phyloP scores from a whole-genome alignment of 176 grass and related monocot genomes.

The Musa itinerans region DNA sequence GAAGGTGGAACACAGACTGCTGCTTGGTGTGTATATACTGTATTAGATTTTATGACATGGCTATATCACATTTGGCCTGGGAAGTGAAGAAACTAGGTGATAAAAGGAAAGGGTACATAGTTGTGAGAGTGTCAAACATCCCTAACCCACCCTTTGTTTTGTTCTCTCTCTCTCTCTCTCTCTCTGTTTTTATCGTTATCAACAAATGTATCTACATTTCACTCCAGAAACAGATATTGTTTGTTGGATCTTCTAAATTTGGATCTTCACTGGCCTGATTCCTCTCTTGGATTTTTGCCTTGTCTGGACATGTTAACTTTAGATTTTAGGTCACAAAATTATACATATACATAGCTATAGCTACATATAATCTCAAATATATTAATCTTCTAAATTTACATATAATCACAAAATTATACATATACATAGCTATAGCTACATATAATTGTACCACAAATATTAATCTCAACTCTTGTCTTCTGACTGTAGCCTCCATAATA shows the following conservation, averaged over 20 bases:
- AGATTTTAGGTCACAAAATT: no score
- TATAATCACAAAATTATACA: no score
- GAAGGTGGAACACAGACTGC: neutral
- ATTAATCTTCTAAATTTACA: no score
- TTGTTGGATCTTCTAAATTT: neutral
- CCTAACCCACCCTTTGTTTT: neutral
- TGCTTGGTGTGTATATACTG: neutral
- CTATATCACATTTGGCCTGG: neutral
- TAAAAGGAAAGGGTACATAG: neutral
- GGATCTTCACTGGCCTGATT: neutral
- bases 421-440: neutral
- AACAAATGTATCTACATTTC: conserved; percentile 5
- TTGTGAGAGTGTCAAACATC: neutral
- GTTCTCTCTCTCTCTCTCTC: no score
- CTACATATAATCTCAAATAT: no score
- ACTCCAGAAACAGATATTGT: neutral
- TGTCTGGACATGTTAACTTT: neutral
- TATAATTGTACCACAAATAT: no score
- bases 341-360: neutral
- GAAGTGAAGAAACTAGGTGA: conserved; percentile 2
- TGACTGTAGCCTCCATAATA: no score
- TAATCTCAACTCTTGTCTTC: no score
- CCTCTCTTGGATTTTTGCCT: neutral
- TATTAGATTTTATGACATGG: neutral
- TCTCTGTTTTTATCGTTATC: neutral